phyloP scores from a whole-genome alignment of 177 flowering plant species.

The Vitis hybrid region DNA sequence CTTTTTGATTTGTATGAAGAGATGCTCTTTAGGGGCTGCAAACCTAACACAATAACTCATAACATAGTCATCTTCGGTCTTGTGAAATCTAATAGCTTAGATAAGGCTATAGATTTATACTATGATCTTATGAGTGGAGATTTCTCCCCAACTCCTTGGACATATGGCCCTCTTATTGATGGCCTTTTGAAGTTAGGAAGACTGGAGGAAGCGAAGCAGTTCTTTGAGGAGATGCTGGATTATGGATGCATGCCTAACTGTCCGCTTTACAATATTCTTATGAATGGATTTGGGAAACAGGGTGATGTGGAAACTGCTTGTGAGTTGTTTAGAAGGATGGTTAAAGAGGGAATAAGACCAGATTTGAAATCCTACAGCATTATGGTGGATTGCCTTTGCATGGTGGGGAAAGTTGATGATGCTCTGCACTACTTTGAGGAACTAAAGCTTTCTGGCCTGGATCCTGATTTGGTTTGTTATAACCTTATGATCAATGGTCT shows the following conservation, averaged over 20 bases:
- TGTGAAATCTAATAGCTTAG: constrained; percentile 54
- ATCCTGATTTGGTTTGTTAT: constrained; percentile 75
- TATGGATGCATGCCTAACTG: constrained; percentile 84
- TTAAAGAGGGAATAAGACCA: constrained; percentile 72
- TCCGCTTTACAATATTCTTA: constrained; percentile 82
- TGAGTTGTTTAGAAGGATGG: constrained; percentile 68
- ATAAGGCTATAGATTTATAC: constrained; percentile 67
- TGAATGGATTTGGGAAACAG: constrained; percentile 81
- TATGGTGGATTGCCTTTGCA: constrained; percentile 76
- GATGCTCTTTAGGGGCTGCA: constrained; percentile 64
- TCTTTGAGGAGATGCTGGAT: constrained; percentile 78
- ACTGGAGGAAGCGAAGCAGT: constrained; percentile 66
- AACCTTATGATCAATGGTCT: constrained; percentile 86
- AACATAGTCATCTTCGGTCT: constrained; percentile 79
- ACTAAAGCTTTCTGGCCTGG: constrained; percentile 57
- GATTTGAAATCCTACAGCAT: constrained; percentile 83
- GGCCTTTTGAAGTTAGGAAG: constrained; percentile 75
- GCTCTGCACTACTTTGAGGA: constrained; percentile 76
- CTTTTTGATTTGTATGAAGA: constrained; percentile 59
- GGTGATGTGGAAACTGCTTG: constrained; percentile 70
- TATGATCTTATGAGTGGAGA: constrained; percentile 76
- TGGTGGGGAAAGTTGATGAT: constrained; percentile 61
- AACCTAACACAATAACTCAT: constrained; percentile 67
- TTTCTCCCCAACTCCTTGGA: constrained; percentile 80
- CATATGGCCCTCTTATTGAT: constrained; percentile 91